A percentile compares a stretch with the other conserved stretches of the same genome.
phyloP scores from a whole-genome alignment of 345 rosid species.

The Combretum micranthum region DNA sequence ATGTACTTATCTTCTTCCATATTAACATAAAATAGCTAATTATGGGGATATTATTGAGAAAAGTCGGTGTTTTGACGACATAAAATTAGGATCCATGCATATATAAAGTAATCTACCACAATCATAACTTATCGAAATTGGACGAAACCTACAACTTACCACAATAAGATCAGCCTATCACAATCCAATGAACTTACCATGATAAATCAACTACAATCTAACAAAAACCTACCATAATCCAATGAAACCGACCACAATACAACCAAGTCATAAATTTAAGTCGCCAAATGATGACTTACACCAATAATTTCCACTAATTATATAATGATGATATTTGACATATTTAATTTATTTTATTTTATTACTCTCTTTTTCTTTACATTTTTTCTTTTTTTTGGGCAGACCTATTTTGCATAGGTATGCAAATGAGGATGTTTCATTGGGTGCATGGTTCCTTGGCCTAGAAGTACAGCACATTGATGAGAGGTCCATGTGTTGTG shows the following conservation, averaged over 20 bases:
- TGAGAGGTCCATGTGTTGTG: slow-evolving; percentile 82
- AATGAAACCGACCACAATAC: too few species aligned
- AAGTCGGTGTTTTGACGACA: not conserved
- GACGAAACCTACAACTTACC: too few species aligned
- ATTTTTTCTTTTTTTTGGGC: not conserved
- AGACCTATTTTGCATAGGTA: slow-evolving; percentile 78
- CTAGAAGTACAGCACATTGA: slow-evolving; percentile 82
- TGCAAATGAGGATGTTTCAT: slow-evolving; percentile 90
- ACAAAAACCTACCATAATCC: too few species aligned
- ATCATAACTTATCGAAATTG: too few species aligned
- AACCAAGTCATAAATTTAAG: too few species aligned
- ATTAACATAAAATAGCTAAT: not conserved
- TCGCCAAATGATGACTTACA: too few species aligned
- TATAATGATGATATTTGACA: too few species aligned
- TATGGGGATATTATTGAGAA: not conserved
- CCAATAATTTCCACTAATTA: too few species aligned
- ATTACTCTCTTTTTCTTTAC: not conserved
- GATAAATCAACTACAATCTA: too few species aligned
- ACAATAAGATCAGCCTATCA: too few species aligned
- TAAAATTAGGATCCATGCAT: not conserved
- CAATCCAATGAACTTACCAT: too few species aligned
- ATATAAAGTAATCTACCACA: not conserved
- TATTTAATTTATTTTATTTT: too few species aligned
- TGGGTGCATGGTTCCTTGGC: slow-evolving; percentile 83
- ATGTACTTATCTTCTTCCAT: not conserved